Evolutionary conservation across 139 green algal genomes (phyloP).

Genomic region (Asterochloris erici): DNA sequence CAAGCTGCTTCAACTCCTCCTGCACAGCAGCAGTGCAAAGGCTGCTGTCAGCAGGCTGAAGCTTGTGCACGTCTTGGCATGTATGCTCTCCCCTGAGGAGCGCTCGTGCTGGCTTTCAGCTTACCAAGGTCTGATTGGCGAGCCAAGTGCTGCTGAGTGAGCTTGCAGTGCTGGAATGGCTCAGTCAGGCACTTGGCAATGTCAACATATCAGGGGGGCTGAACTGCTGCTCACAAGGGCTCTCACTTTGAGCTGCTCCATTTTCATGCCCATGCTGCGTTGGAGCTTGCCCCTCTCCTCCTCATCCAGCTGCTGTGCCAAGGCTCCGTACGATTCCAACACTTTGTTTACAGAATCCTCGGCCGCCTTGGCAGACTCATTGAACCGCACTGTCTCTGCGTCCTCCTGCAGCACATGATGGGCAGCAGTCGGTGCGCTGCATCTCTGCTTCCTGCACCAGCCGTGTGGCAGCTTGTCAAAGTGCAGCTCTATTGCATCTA

Average conservation of each 20-base stretch:
- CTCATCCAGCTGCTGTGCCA: conserved; percentile 26
- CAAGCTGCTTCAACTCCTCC: conserved; percentile 42
- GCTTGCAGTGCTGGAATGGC: not conserved
- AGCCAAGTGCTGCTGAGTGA: not conserved
- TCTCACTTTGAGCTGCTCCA: conserved; percentile 59
- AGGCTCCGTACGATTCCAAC: conserved; percentile 22
- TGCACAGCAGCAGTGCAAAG: conserved; percentile 7
- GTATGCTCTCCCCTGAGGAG: not conserved
- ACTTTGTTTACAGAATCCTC: conserved; percentile 27
- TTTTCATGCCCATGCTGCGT: conserved; percentile 60
- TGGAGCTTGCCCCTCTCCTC: conserved; percentile 47
- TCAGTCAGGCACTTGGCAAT: not conserved
- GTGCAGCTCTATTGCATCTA: no score
- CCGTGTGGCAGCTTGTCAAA: no score
- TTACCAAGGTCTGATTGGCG: not conserved
- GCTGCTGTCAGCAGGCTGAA: not conserved
- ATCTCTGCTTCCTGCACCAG: no score
- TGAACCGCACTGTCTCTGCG: conserved; percentile 46
- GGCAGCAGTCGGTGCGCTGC: no score
- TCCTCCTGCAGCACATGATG: conserved; percentile 29
- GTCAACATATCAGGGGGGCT: not conserved
- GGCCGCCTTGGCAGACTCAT: conserved; percentile 38
- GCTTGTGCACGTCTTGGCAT: not conserved
- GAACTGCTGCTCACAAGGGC: not conserved
- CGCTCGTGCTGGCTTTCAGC: not conserved